Conservation (phyloP, 768 basidiomycete genomes). For the Pleurotus giganteus region DNA sequence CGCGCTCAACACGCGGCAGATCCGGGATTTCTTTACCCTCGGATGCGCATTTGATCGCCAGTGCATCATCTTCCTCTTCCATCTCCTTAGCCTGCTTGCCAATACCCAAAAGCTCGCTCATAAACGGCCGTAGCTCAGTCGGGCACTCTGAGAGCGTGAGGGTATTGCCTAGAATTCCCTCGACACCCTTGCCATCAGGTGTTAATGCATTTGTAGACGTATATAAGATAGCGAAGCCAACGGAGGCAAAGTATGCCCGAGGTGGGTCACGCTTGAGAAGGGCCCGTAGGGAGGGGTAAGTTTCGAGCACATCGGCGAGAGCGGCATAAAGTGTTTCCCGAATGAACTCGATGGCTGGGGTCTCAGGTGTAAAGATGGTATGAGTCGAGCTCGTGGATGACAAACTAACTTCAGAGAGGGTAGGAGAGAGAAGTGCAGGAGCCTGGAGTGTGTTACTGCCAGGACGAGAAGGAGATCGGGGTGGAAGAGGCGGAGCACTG, state of each 20-base stretch:
- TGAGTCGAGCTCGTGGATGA: slow-evolving; percentile 29
- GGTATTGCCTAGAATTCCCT: slow-evolving; percentile 55
- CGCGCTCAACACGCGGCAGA: slow-evolving; percentile 53
- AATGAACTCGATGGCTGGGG: slow-evolving; percentile 72
- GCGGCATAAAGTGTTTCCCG: slow-evolving; percentile 87
- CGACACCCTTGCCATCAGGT: slow-evolving; percentile 43
- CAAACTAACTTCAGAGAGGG: slow-evolving; percentile 11
- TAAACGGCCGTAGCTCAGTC: slow-evolving; percentile 59
- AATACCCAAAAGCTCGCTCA: slow-evolving; percentile 60
- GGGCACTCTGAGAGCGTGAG: slow-evolving; percentile 66
- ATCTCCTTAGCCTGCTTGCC: slow-evolving; percentile 48
- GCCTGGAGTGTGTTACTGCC: slow-evolving; percentile 19
- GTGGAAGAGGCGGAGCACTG: slow-evolving; percentile 14
- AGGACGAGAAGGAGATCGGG: slow-evolving; percentile 14
- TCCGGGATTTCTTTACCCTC: slow-evolving; percentile 30
- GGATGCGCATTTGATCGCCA: slow-evolving; percentile 43
- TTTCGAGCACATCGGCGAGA: slow-evolving; percentile 66
- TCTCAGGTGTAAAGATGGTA: slow-evolving; percentile 42
- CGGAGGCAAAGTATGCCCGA: slow-evolving; percentile 77
- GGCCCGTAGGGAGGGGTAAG: slow-evolving; percentile 47
- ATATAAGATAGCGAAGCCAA: slow-evolving; percentile 69
- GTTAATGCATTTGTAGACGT: slow-evolving; percentile 54
- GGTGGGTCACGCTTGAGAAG: slow-evolving; percentile 63
- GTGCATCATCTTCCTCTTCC: slow-evolving; percentile 50
- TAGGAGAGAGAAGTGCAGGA: slow-evolving; percentile 27